Base-by-base conservation (phyloP, 2,329 filamentous ascomycete species). In the Monilinia polystroma region DNA sequence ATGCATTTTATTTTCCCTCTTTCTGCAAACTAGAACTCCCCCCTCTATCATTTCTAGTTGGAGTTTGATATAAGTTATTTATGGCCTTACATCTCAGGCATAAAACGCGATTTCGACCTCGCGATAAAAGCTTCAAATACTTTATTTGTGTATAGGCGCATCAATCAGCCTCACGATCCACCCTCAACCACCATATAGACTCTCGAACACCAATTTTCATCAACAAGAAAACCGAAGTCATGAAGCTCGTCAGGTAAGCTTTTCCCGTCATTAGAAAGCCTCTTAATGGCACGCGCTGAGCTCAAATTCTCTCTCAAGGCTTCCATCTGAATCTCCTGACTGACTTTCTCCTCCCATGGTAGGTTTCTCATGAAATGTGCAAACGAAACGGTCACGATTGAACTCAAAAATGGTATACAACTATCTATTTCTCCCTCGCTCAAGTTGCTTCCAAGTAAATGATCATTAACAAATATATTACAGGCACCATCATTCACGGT, bases 281-380 rank as follows among this genome's bases (percentile, higher is more conserved):
- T 72, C 66, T 53, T 69, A 69, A 63, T 72, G 68, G 77, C 78
- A 78, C 75, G 76, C 78, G 79, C 80, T 82, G 79, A 84, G 82
- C 80, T 79, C 74, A 51, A 35, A 49, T 52, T 73, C 70, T 72
- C 73, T 70, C 73, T 73, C 73, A 80, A 81, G 79, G 80, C 77
- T 76, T 73, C 73, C 68, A 69, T 72, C 45, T 73, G 67, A 73
- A 74, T 70, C 75, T 75, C 74, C 76, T 77, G 76, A 73, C 75
- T 76, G 71, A 76, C 73, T 67, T 52, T 70, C 64, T 54, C 71
- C 52, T 58, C 57, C 56, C 56, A 60, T 71, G 73, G 70, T 79
- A 98, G 95, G 79, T 99, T 99, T 80, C 84, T 99, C 75, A 98
- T 98, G 94, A 99, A 99, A 85, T 98, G 94, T 81, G 89, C 91